Percentiles rank a stretch among this genome's conserved stretches.
Conservation (phyloP, 768 basidiomycete genomes). For the Trametes villosa region DNA sequence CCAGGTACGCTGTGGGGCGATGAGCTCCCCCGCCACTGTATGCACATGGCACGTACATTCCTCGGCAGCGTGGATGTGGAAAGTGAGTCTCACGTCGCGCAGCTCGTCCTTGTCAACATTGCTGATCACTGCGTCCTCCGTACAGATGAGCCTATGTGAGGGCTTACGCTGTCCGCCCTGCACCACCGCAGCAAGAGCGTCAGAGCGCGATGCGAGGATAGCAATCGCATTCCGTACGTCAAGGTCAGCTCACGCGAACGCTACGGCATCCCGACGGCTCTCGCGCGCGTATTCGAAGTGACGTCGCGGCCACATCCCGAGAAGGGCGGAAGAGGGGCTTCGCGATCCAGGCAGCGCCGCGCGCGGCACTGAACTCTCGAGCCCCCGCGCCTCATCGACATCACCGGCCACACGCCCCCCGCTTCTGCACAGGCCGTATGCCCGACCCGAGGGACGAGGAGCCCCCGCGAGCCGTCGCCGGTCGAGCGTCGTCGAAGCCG, state of each 20-base stretch:
- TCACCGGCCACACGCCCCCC: background rate
- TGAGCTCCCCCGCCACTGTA: too few species aligned
- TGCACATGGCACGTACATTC: too few species aligned
- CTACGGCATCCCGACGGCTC: background rate
- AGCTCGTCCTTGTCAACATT: too few species aligned
- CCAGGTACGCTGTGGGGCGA: background rate
- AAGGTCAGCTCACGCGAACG: too few species aligned
- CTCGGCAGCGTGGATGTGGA: background rate
- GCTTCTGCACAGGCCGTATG: background rate
- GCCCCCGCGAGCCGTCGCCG: background rate
- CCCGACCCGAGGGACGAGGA: conserved; percentile 3
- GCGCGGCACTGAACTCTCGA: background rate
- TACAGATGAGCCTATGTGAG: too few species aligned
- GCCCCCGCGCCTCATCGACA: background rate
- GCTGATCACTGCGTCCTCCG: too few species aligned
- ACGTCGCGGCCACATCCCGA: conserved; percentile 11
- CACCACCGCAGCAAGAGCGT: too few species aligned
- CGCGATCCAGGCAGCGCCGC: background rate
- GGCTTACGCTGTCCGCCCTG: too few species aligned
- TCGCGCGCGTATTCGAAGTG: background rate
- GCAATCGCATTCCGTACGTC: too few species aligned
- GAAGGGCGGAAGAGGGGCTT: conserved; percentile 14
- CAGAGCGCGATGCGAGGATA: too few species aligned
- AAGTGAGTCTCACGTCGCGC: too few species aligned
- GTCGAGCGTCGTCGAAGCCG: background rate